Evolutionary conservation across 805 yeast species (phyloP).

Genomic region (Candida incommunis): DNA sequence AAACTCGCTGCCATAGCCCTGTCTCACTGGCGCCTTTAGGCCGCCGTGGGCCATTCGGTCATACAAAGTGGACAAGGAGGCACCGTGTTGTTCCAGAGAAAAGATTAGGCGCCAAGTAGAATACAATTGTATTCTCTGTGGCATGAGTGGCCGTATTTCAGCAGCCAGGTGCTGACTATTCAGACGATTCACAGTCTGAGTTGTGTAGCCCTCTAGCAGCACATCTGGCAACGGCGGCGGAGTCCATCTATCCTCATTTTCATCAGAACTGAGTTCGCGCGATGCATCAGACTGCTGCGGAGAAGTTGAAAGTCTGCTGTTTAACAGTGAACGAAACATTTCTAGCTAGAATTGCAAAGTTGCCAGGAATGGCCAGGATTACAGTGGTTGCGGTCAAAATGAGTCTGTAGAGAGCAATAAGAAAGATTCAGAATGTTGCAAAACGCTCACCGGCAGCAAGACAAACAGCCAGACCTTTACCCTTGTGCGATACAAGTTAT

Average conservation of each 20-base stretch:
- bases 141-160: conserved; percentile 58
- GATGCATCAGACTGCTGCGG: background rate
- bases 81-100: conserved; percentile 86
- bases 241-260: background rate
- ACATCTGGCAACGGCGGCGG: background rate
- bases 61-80: conserved; percentile 71
- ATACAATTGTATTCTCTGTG: conserved; percentile 64
- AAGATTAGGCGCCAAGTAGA: conserved; percentile 68
- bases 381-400: no score
- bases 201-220: background rate
- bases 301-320: background rate
- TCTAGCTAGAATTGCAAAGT: no score
- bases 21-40: conserved; percentile 16
- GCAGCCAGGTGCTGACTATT: conserved; percentile 53
- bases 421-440: no score
- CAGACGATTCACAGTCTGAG: conserved; percentile 28
- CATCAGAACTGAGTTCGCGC: background rate
- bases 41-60: conserved; percentile 28
- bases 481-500: no score
- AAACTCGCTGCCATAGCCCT: conserved; percentile 1
- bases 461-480: no score
- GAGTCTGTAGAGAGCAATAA: no score
- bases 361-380: no score
- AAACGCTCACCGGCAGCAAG: no score
- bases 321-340: background rate